Evolutionary conservation across 805 yeast genomes (phyloP).

Genomic region (Lipomyces sp.): DNA sequence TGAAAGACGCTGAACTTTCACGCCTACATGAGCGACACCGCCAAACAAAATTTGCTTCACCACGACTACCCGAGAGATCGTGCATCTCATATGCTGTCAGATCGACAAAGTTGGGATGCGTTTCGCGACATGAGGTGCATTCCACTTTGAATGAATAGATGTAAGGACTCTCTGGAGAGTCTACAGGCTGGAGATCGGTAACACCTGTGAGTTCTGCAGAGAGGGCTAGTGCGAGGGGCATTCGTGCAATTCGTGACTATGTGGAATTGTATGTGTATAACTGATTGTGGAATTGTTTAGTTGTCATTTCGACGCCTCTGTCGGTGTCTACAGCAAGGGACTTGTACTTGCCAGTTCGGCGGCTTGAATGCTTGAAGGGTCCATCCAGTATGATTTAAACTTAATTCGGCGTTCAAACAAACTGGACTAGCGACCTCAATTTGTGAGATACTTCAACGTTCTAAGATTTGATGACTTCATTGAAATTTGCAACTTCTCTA

Average conservation of each 20-base stretch:
- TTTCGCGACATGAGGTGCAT: constrained; percentile 81
- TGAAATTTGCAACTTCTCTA: not conserved
- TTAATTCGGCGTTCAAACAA: not conserved
- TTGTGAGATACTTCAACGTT: not conserved
- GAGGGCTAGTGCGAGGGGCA: constrained; percentile 35
- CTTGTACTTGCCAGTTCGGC: not conserved
- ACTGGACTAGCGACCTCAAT: not conserved
- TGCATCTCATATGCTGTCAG: constrained; percentile 37
- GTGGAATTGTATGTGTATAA: not conserved
- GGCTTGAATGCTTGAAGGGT: too few relatives aligned
- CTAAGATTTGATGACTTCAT: not conserved
- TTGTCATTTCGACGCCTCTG: not conserved
- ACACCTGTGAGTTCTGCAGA: constrained; percentile 60
- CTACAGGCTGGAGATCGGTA: constrained; percentile 62
- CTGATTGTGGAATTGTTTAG: too few relatives aligned
- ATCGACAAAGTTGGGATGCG: constrained; percentile 58
- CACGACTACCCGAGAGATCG: constrained; percentile 67
- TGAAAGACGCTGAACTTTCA: constrained; percentile 44
- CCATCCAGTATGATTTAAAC: too few relatives aligned
- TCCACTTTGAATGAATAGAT: constrained; percentile 66
- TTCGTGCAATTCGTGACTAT: constrained; percentile 3
- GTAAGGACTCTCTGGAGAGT: constrained; percentile 63
- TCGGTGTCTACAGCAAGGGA: not conserved
- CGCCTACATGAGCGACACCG: constrained; percentile 68
- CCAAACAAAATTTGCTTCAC: constrained; percentile 82